Evolutionary conservation across 2,329 filamentous ascomycete genomes (phyloP).

Genomic region (Rhytidhysteron rufulum): DNA sequence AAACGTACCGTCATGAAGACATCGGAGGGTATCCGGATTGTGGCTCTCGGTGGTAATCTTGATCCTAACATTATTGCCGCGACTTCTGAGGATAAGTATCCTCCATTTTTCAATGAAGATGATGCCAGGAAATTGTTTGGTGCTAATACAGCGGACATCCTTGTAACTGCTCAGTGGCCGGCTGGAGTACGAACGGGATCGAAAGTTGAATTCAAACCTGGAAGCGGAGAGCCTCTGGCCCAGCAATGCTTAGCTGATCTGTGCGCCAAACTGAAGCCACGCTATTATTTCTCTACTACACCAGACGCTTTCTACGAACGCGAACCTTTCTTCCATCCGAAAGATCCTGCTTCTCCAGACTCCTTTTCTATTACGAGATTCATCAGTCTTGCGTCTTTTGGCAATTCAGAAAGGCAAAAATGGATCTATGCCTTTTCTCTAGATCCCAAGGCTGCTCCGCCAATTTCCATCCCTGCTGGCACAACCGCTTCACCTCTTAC

Average conservation of each 20-base stretch:
- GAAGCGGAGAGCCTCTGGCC: conserved; percentile 48
- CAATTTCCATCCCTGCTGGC: conserved; percentile 61
- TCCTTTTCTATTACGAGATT: conserved; percentile 72
- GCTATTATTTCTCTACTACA: conserved; percentile 80
- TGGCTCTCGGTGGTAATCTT: conserved; percentile 74
- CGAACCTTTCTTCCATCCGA: conserved; percentile 79
- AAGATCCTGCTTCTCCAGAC: conserved; percentile 47
- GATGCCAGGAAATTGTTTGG: conserved; percentile 75
- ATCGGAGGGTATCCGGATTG: conserved; percentile 81
- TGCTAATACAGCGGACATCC: conserved; percentile 76
- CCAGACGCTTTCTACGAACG: conserved; percentile 77
- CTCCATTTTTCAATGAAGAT: conserved; percentile 71
- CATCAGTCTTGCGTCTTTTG: conserved; percentile 78
- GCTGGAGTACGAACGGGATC: conserved; percentile 67
- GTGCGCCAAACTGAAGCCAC: conserved; percentile 75
- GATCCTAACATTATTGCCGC: conserved; percentile 59
- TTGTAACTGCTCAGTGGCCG: conserved; percentile 87
- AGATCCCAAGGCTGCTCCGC: conserved; percentile 58
- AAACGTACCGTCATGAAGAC: conserved; percentile 87
- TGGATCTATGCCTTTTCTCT: conserved; percentile 69
- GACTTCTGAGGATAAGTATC: conserved; percentile 66
- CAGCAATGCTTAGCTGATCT: conserved; percentile 74
- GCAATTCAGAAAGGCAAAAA: conserved; percentile 73
- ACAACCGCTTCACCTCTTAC: conserved; percentile 73
- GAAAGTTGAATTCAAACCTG: conserved; percentile 55